Evolutionary conservation across 768 basidiomycete species (phyloP).

Genomic region (Pholiota microspora): DNA sequence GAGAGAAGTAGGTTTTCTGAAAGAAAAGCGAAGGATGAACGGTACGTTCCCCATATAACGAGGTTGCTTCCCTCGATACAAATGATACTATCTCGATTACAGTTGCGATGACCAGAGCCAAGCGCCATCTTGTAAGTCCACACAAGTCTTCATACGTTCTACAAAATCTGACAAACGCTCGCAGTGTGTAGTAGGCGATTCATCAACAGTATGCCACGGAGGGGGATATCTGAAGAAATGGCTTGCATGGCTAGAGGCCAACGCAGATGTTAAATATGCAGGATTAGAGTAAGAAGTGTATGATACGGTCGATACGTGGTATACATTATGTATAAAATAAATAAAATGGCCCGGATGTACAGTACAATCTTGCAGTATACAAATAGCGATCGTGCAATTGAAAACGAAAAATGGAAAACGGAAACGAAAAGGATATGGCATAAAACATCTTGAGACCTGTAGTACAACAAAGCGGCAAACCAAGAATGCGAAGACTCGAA

Average conservation of each 20-base stretch:
- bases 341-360: too few relatives aligned
- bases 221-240: conserved; percentile 83
- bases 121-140: conserved; percentile 74
- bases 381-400: too few relatives aligned
- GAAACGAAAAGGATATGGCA: too few relatives aligned
- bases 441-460: not conserved
- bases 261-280: conserved; percentile 89
- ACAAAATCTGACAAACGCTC: not conserved
- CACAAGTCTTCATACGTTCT: not conserved
- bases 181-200: conserved; percentile 92
- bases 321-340: not conserved
- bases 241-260: conserved; percentile 86
- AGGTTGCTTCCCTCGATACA: not conserved
- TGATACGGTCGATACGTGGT: not conserved
- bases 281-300: conserved; percentile 48
- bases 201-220: conserved; percentile 85
- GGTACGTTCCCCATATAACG: conserved; percentile 38
- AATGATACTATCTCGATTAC: conserved; percentile 5
- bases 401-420: not conserved
- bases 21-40: conserved; percentile 89
- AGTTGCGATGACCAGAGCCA: conserved; percentile 93
- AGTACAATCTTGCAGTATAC: too few relatives aligned
- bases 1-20: conserved; percentile 92
- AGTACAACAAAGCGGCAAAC: not conserved
- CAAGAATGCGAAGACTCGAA: not conserved